phyloP scores from a whole-genome alignment of 257 asterid genomes.

The Oldenlandia corymbosa region DNA sequence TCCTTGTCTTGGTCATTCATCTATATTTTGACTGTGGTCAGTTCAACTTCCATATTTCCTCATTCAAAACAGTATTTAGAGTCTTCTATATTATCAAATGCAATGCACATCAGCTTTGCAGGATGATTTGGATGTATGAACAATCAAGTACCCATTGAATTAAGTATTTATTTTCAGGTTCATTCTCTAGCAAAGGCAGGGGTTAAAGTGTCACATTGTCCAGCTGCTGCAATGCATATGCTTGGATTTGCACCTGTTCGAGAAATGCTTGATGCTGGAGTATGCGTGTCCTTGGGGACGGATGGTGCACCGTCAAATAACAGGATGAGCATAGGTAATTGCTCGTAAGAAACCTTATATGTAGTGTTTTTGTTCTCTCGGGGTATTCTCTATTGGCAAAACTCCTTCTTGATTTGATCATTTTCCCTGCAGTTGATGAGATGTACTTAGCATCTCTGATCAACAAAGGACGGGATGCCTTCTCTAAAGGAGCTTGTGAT shows the following conservation, averaged over 20 bases:
- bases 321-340: slow-evolving; percentile 89
- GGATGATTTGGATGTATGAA: neutral
- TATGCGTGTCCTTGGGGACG: slow-evolving; percentile 78
- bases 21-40: too few relatives aligned
- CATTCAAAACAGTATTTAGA: too few relatives aligned
- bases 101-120: neutral
- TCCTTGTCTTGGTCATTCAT: neutral
- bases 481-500: slow-evolving; percentile 48
- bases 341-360: neutral
- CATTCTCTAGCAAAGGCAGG: slow-evolving; percentile 47
- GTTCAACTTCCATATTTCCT: too few relatives aligned
- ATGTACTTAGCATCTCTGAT: slow-evolving; percentile 84
- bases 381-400: neutral
- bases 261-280: slow-evolving; percentile 70
- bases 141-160: neutral
- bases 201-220: slow-evolving; percentile 82
- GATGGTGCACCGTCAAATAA: slow-evolving; percentile 86
- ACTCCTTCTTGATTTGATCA: neutral
- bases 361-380: neutral
- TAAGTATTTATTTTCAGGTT: slow-evolving; percentile 29
- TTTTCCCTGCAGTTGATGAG: slow-evolving; percentile 55
- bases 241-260: slow-evolving; percentile 71
- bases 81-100: neutral
- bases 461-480: slow-evolving; percentile 75
- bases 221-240: slow-evolving; percentile 90